These are phyloP conservation scores for Diphasiastrum complanatum DNA, from an alignment of 83 land plant species.

Conservation along the genomic window DNA sequence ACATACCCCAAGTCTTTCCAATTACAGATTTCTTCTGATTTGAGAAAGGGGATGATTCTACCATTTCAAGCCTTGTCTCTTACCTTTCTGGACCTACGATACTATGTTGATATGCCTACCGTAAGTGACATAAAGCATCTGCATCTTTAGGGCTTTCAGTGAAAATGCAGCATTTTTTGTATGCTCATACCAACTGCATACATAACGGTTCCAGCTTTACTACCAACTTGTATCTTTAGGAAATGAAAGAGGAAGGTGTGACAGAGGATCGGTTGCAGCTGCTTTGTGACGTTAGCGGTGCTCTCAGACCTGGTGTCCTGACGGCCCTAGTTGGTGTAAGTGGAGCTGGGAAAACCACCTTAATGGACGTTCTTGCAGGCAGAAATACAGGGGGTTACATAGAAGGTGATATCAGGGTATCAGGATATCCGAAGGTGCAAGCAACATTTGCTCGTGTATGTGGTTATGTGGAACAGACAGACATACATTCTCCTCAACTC, in stretches of 20 bases:
- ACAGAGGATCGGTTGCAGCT: conserved; percentile 20
- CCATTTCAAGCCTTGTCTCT: conserved; percentile 77
- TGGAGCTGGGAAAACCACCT: conserved; percentile 43
- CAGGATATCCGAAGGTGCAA: conserved; percentile 38
- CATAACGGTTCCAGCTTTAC: background rate
- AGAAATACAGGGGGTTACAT: conserved; percentile 43
- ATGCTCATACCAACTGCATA: background rate
- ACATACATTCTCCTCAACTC: conserved; percentile 44
- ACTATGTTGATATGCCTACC: conserved; percentile 73
- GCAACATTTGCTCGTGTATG: conserved; percentile 38
- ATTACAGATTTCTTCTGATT: no score
- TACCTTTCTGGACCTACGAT: conserved; percentile 70
- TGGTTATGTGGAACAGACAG: conserved; percentile 40
- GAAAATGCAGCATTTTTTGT: background rate
- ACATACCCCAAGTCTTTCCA: no score
- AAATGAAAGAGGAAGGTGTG: conserved; percentile 10
- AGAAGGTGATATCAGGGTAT: conserved; percentile 38
- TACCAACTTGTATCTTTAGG: conserved; percentile 4
- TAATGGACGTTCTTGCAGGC: conserved; percentile 50
- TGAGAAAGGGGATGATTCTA: conserved; percentile 83
- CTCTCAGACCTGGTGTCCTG: conserved; percentile 42
- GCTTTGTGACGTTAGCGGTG: conserved; percentile 33
- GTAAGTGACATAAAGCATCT: conserved; percentile 28
- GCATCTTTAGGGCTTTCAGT: background rate
- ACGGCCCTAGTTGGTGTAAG: conserved; percentile 44